These are phyloP conservation scores for Diutina siamensis DNA, from an alignment of 1,139 yeast species.

Conservation along the genomic window DNA sequence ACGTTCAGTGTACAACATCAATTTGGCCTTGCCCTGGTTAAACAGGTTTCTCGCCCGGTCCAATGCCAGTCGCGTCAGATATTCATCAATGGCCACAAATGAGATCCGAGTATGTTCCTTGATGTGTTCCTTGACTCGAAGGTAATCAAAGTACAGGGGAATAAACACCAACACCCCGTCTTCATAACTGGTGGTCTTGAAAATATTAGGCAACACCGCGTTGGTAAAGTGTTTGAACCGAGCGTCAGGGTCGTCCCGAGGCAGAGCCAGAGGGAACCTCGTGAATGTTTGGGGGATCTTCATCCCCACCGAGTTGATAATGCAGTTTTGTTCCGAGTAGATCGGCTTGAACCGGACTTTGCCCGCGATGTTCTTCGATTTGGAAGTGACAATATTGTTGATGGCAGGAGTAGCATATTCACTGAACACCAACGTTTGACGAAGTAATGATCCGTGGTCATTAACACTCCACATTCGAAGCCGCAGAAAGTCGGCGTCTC, in stretches of 20 bases:
- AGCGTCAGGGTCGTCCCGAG: slow-evolving; percentile 61
- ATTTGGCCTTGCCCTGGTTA: slow-evolving; percentile 50
- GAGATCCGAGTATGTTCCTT: slow-evolving; percentile 48
- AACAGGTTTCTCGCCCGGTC: slow-evolving; percentile 65
- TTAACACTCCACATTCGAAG: slow-evolving; percentile 89
- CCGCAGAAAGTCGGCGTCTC: slow-evolving; percentile 85
- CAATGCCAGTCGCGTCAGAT: slow-evolving; percentile 58
- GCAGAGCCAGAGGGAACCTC: slow-evolving; percentile 48
- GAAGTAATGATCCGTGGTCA: slow-evolving; percentile 60
- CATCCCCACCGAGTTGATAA: slow-evolving; percentile 40
- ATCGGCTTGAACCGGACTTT: slow-evolving; percentile 43
- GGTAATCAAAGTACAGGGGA: slow-evolving; percentile 80
- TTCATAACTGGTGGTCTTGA: slow-evolving; percentile 44
- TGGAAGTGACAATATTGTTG: slow-evolving; percentile 48
- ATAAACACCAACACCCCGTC: slow-evolving; percentile 73
- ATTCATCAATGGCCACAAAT: slow-evolving; percentile 71
- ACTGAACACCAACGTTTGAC: slow-evolving; percentile 71
- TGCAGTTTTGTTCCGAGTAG: slow-evolving; percentile 26
- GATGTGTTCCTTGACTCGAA: slow-evolving; percentile 65
- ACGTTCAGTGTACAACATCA: slow-evolving; percentile 83
- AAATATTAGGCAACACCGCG: slow-evolving; percentile 56
- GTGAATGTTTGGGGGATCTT: slow-evolving; percentile 65
- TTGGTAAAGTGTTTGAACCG: slow-evolving; percentile 74
- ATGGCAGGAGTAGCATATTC: slow-evolving; percentile 75
- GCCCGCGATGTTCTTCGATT: slow-evolving; percentile 56